phyloP scores from a whole-genome alignment of 768 basidiomycete species.

The Rhodotorula paludigena region DNA sequence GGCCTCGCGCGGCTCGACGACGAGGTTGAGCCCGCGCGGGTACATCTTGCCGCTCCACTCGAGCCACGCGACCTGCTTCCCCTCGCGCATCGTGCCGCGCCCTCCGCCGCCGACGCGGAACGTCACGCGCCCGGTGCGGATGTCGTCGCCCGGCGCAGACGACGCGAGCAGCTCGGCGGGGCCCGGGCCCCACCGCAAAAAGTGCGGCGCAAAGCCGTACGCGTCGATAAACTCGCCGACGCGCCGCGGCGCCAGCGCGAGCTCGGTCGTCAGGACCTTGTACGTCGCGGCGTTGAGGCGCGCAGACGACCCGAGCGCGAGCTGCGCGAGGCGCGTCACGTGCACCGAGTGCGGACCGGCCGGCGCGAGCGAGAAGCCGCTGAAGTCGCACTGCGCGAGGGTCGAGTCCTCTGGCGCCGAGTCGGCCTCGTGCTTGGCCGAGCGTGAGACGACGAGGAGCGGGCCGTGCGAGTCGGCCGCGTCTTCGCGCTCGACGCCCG shows the following conservation, averaged over 20 bases:
- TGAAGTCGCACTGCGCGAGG: slow-evolving; percentile 6
- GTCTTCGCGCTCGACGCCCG: slow-evolving; percentile 29
- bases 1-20: slow-evolving; percentile 11
- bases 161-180: slow-evolving; percentile 17
- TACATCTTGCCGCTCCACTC: slow-evolving; percentile 28
- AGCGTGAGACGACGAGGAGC: slow-evolving; percentile 27
- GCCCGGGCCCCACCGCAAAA: slow-evolving; percentile 25
- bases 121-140: slow-evolving; percentile 5
- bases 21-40: slow-evolving; percentile 18
- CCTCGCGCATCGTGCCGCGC: slow-evolving; percentile 29
- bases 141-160: slow-evolving; percentile 7
- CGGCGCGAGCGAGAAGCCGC: slow-evolving; percentile 13
- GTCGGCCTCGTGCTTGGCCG: neutral
- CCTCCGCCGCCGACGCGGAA: slow-evolving; percentile 21
- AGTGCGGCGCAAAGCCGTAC: slow-evolving; percentile 28
- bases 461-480: slow-evolving; percentile 16
- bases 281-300: slow-evolving; percentile 16
- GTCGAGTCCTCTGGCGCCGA: slow-evolving; percentile 11
- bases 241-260: slow-evolving; percentile 20
- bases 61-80: slow-evolving; percentile 27
- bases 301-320: neutral
- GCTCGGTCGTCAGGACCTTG: slow-evolving; percentile 28
- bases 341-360: neutral
- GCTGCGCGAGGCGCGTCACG: slow-evolving; percentile 15
- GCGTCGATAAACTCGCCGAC: slow-evolving; percentile 29